Percentiles rank a stretch among this genome's conserved stretches.
Conservation (phyloP, 2,329 filamentous ascomycete species). For the Calonectria montana region DNA sequence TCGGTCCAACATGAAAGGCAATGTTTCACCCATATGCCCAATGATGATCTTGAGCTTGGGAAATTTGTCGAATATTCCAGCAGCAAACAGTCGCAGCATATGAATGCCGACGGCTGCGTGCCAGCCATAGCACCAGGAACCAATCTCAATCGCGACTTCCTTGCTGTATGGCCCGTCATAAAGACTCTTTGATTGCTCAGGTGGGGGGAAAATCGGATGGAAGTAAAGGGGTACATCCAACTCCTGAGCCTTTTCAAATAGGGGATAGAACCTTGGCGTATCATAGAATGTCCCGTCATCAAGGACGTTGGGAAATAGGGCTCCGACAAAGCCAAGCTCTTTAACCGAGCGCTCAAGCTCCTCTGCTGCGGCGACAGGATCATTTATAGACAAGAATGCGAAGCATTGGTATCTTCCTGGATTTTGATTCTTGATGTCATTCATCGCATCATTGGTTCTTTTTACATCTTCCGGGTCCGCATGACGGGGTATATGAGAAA, state of each 20-base stretch:
- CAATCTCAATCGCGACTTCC: constrained; percentile 46
- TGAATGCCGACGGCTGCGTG: constrained; percentile 61
- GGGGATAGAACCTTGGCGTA: constrained; percentile 42
- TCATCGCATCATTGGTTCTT: constrained; percentile 8
- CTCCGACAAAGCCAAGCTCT: constrained; percentile 47
- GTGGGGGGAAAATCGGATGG: constrained; percentile 55
- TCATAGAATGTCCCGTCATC: constrained; percentile 44
- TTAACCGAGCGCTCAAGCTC: constrained; percentile 46
- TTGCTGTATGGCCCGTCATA: constrained; percentile 45
- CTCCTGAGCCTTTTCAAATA: constrained; percentile 45
- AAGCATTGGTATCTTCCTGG: constrained; percentile 43
- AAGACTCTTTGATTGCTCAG: constrained; percentile 36
- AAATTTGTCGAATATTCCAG: constrained; percentile 48
- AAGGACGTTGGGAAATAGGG: constrained; percentile 43
- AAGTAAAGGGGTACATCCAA: constrained; percentile 64
- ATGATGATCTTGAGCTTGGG: constrained; percentile 52
- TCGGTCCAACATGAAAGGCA: constrained; percentile 66
- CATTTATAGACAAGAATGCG: constrained; percentile 42
- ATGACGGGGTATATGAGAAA: constrained; percentile 12
- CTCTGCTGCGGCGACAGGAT: constrained; percentile 41
- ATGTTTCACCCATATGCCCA: constrained; percentile 57
- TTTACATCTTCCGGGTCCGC: neutral
- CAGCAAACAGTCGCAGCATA: constrained; percentile 49
- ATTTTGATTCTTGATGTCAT: neutral
- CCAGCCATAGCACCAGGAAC: constrained; percentile 60